Percentiles rank a stretch among this genome's conserved stretches.
These are phyloP conservation scores for Dictyostelium firmibasis DNA, from an alignment of 78 protist genomes.

Conservation along the genomic window DNA sequence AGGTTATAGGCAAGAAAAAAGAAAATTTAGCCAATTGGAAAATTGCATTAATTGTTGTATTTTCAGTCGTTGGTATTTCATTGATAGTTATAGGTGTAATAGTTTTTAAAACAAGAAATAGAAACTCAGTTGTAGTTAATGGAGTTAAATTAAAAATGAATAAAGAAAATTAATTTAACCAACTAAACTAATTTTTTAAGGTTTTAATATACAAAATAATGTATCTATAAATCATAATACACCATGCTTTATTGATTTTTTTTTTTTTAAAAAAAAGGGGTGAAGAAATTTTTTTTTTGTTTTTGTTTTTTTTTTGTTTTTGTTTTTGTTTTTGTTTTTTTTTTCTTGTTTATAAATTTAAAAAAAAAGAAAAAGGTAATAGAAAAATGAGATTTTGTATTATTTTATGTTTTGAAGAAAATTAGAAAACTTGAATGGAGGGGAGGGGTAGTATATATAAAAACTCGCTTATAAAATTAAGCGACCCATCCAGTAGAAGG, in stretches of 20 bases:
- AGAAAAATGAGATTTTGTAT: no score
- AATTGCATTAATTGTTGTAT: not conserved
- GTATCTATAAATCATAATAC: not conserved
- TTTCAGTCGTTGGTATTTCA: not conserved
- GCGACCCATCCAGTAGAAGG: slow-evolving; percentile 71
- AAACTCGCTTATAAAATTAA: not conserved
- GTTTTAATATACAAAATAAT: not conserved
- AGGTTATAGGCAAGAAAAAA: not conserved
- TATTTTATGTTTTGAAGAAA: not conserved
- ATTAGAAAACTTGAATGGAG: not conserved
- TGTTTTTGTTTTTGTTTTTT: not conserved
- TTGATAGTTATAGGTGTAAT: not conserved
- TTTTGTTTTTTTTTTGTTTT: no score
- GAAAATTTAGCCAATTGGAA: not conserved
- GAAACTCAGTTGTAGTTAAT: not conserved
- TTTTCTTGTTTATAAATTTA: not conserved
- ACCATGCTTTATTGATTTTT: not conserved
- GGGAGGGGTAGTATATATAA: not conserved
- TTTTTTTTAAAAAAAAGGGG: not conserved
- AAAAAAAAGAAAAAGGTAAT: not conserved
- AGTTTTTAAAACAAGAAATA: not conserved
- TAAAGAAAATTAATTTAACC: not conserved
- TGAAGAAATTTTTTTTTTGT: no score
- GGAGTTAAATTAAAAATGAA: not conserved
- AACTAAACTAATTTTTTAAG: not conserved